Evolutionary conservation across 1,284 basidiomycete genomes (phyloP), one percentile per base, ranked within the genome.

Genomic region (Anthracocystis walkeri): DNA sequence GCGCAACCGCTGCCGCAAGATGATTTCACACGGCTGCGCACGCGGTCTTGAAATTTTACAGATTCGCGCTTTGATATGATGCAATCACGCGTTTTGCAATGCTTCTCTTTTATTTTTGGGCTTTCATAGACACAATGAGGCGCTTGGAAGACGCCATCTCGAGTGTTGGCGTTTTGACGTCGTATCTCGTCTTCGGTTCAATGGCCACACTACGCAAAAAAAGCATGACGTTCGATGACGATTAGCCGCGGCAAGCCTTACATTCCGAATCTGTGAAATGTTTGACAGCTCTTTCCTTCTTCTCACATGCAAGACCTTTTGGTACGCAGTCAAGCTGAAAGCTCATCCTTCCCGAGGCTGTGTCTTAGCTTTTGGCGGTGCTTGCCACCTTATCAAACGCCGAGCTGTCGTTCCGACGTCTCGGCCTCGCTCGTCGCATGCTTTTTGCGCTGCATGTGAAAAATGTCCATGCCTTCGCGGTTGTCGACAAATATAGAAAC

Each of bases 11-110:
- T 4, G 41, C 8, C 29, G 40, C 48, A 29, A 11, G 27, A 41
- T 56, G 56, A 54, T 40, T 49, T 58, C 51, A 67, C 65, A 58
- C 55, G 35, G 42, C 45, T 23, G 41, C 21, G 21, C 29, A 31
- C 40, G 54, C 33, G 27, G n/a, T n/a, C n/a, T 29, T 18, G 20
- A 20, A 12, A 25, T 3, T 35, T 35, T 14, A 29, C 41, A 64
- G 67, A 64, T 65, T 53, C 14, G 27, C 40, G 18, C 49, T 11
- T 46, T 56, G 63, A 65, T 65, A 73, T 73, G 70, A 73, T 61
- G 70, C 65, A 68, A 68, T 68, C 23, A 54, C 54, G 70, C 65
- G 60, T 67, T 48, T 50, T 21, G 18, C 27, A 42, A 6, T 35
- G 33, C 33, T 35, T 7, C 7, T 14, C 12, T 16, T 33, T 38